These are phyloP conservation scores for Melampsora americana DNA, from an alignment of 1,284 basidiomycete species.

Conservation along the genomic window DNA sequence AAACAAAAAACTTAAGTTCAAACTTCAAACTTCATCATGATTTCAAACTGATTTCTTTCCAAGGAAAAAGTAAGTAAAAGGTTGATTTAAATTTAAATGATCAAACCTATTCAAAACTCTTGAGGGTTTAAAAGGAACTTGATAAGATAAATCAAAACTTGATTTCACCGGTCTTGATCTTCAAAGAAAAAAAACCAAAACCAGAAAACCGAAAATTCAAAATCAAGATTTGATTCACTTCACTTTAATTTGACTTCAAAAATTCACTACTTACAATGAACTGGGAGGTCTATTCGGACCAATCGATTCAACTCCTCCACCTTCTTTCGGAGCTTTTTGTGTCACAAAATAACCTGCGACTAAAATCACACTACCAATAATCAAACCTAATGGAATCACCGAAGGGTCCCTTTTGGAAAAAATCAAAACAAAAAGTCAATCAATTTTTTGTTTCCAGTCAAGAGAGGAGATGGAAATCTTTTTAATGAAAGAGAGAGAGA, in stretches of 20 bases:
- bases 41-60: background rate
- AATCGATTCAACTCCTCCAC: slow-evolving; percentile 27
- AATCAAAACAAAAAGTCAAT: background rate
- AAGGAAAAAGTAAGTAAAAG: background rate
- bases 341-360: slow-evolving; percentile 24
- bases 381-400: slow-evolving; percentile 32
- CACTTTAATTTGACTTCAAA: no score
- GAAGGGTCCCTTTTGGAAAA: slow-evolving; percentile 42
- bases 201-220: background rate
- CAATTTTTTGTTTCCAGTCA: background rate
- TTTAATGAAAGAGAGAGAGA: no score
- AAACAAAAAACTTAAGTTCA: no score
- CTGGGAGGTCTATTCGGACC: background rate
- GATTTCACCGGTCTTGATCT: background rate
- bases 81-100: background rate
- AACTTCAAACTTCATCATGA: no score
- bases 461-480: no score
- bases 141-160: background rate
- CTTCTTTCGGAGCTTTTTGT: slow-evolving; percentile 38
- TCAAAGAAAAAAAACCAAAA: background rate
- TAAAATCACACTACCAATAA: slow-evolving; percentile 31
- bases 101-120: no score
- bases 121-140: background rate
- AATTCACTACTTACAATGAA: background rate
- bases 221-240: no score